Base-by-base conservation (phyloP, 2,329 filamentous ascomycete genomes). In the Neonectria neomacrospora region DNA sequence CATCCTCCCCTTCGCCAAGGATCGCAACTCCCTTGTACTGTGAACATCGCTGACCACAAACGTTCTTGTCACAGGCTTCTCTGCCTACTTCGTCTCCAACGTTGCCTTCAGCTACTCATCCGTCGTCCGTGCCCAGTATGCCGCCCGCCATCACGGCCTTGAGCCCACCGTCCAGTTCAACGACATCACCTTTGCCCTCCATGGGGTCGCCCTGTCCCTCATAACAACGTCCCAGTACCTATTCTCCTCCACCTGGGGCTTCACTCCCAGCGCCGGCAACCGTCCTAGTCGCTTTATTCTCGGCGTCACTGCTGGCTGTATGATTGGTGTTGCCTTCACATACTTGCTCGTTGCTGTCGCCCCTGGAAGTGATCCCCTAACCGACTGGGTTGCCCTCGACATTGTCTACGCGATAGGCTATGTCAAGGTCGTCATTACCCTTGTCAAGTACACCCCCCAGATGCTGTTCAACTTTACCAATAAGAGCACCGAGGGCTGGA, bases 371-470 rank as follows among this genome's bases (percentile, higher is more conserved):
- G 74, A 84, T 67, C 78, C 84, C 3, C 74, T 72, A 28, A 78
- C 71, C 42, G 81, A 81, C 54, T 90, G 88, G 88, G 85, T 85
- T 57, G 87, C 84, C 79, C 84, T 91, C 44, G 89, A 91, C 72
- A 82, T 87, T 55, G 82, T 88, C 52, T 89, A 89, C 74, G 86
- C 91, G 12, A 81, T 96, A 32, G 93, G 92, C 44, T 96, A 96
- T 76, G 90, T 97, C 75, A 99, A 99, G 80, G 84, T 99, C 34
- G 78, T 94, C 58, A 88, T 97, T 68, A 97, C 95, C 0, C 81
- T 97, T 26, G 86, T 97, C 79, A 99, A 99, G 81, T 98, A 97
- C 79, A 89, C 93, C 50, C 96, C 96, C 5, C 94, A 97, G 82
- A 88, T 92, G 39, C 84, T 91, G 73, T 85, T 91, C 71, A 98